Evolutionary conservation across 345 rosid species (phyloP).

Genomic region (Gossypium thurberi): DNA sequence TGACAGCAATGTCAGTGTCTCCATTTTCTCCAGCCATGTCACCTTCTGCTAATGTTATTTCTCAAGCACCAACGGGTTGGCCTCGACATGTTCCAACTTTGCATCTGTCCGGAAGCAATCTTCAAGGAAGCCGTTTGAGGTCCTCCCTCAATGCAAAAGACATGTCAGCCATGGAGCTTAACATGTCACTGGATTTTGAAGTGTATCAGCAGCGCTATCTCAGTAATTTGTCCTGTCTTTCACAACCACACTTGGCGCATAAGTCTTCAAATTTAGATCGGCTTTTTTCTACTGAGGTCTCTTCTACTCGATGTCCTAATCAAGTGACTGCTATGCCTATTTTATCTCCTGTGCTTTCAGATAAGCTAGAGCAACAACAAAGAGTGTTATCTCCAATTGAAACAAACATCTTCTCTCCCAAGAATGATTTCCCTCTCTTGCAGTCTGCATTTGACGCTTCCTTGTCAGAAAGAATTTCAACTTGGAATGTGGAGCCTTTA

Average conservation of each 20-base stretch:
- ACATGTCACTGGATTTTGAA: conserved; percentile 27
- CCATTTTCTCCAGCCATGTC: conserved; percentile 36
- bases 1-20: conserved; percentile 30
- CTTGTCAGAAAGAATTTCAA: conserved; percentile 43
- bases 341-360: conserved; percentile 34
- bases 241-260: conserved; percentile 17
- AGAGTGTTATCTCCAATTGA: conserved; percentile 34
- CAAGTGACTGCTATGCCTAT: conserved; percentile 22
- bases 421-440: conserved; percentile 29
- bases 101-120: conserved; percentile 34
- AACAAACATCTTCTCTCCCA: conserved; percentile 35
- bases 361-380: conserved; percentile 35
- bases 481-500: conserved; percentile 36
- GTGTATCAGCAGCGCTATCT: conserved; percentile 26
- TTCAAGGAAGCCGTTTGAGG: conserved; percentile 40
- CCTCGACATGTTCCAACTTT: conserved; percentile 42
- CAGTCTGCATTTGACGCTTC: conserved; percentile 32
- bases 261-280: conserved; percentile 39
- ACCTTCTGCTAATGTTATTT: conserved; percentile 24
- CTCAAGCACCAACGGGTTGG: conserved; percentile 30
- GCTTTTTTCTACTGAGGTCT: conserved; percentile 27
- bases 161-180: conserved; percentile 24
- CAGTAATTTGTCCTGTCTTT: conserved; percentile 28
- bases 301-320: conserved; percentile 35
- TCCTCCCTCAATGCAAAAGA: conserved; percentile 37